Conservation (phyloP, 148 eudicot species). For the Oxyria digyna region DNA sequence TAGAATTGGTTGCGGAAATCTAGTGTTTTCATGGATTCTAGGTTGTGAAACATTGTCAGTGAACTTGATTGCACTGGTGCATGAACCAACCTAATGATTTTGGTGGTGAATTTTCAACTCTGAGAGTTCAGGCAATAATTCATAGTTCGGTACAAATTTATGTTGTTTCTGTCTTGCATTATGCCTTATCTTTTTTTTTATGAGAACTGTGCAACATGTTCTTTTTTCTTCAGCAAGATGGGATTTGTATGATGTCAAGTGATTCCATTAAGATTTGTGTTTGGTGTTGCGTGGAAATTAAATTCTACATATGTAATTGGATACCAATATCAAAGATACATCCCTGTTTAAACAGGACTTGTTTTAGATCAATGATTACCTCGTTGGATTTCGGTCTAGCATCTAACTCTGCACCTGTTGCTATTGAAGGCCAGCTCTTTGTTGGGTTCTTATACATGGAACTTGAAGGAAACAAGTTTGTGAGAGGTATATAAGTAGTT, state of each 20-base stretch:
- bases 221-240: background rate
- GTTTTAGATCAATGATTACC: background rate
- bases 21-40: too few relatives aligned
- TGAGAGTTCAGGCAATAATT: background rate
- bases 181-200: background rate
- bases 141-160: background rate
- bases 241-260: background rate
- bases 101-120: background rate
- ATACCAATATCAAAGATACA: background rate
- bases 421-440: conserved; percentile 24
- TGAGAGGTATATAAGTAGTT: conserved; percentile 46
- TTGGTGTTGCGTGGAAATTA: background rate
- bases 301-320: background rate
- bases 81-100: background rate
- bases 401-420: conserved; percentile 10
- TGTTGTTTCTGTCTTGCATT: background rate
- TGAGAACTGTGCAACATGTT: background rate
- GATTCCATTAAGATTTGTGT: background rate
- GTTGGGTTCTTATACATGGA: conserved; percentile 61
- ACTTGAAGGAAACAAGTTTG: conserved; percentile 69
- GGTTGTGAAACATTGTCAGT: too few relatives aligned
- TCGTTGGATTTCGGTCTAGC: background rate
- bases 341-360: background rate
- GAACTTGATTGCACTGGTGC: background rate
- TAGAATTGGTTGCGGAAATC: too few relatives aligned